Evolutionary conservation across 176 grass and related monocot species (phyloP).

Genomic region (Elymus sibiricus): DNA sequence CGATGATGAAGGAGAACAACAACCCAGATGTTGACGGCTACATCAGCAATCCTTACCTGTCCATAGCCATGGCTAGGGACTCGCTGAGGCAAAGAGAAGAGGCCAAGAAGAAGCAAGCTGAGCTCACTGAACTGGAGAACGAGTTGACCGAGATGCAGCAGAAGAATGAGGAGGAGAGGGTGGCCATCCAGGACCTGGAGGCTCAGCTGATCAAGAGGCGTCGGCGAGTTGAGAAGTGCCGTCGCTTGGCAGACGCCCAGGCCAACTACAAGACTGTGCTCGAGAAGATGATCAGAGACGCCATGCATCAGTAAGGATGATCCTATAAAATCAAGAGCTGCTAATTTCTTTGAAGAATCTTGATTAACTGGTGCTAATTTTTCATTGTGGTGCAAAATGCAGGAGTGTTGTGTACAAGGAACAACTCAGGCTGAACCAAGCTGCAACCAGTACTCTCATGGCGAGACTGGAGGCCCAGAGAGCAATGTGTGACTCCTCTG

Average conservation of each 20-base stretch:
- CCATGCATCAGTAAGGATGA: conserved; percentile 93
- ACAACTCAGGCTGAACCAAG: conserved; percentile 84
- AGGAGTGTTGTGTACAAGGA: conserved; percentile 97
- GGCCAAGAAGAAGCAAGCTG: conserved; percentile 77
- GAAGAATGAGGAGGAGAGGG: conserved; percentile 61
- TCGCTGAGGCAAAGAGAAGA: conserved; percentile 79
- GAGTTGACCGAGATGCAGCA: conserved; percentile 56
- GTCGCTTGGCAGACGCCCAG: conserved; percentile 78
- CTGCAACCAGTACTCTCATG: conserved; percentile 74
- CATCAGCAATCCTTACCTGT: conserved; percentile 67
- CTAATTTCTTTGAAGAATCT: neutral
- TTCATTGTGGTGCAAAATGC: conserved; percentile 12
- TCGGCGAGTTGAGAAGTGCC: conserved; percentile 66
- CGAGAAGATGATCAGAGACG: conserved; percentile 99
- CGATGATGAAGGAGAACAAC: conserved; percentile 64
- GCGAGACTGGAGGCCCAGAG: conserved; percentile 91
- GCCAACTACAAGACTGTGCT: conserved; percentile 82
- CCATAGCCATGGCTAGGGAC: conserved; percentile 87
- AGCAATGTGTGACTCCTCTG: conserved; percentile 80
- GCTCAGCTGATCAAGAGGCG: conserved; percentile 60
- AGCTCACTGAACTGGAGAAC: conserved; percentile 63
- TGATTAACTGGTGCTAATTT: neutral
- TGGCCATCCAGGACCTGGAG: conserved; percentile 77
- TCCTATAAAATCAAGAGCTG: neutral
- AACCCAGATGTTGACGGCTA: conserved; percentile 47